Conservation (phyloP, 805 yeast species). For the Lipomyces japonicus region DNA sequence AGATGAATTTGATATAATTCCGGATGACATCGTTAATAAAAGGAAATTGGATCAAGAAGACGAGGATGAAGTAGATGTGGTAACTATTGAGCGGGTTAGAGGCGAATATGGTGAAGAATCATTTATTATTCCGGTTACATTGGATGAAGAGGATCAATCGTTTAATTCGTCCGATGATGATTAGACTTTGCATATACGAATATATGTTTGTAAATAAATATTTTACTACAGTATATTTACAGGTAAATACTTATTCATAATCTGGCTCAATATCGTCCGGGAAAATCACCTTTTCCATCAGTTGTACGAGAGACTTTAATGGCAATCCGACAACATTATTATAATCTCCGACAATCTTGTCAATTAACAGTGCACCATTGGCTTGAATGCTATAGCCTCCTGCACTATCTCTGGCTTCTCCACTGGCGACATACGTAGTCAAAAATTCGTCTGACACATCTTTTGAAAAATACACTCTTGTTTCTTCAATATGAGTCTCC, state of each 20-base stretch:
- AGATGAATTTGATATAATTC: slow-evolving; percentile 76
- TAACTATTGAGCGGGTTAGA: slow-evolving; percentile 58
- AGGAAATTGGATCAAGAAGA: slow-evolving; percentile 63
- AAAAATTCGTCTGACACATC: slow-evolving; percentile 54
- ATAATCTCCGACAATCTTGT: slow-evolving; percentile 70
- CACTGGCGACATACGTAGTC: slow-evolving; percentile 57
- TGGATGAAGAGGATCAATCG: slow-evolving; percentile 32
- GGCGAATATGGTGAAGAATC: slow-evolving; percentile 47
- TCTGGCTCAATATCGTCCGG: slow-evolving; percentile 29
- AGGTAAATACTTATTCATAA: background rate
- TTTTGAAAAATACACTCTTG: slow-evolving; percentile 40
- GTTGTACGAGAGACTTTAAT: slow-evolving; percentile 50
- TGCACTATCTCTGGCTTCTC: slow-evolving; percentile 78
- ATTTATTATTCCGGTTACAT: slow-evolving; percentile 58
- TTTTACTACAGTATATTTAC: background rate
- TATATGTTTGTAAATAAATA: background rate
- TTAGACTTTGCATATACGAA: background rate
- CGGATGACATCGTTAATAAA: slow-evolving; percentile 58
- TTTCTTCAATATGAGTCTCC: slow-evolving; percentile 43
- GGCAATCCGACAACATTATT: slow-evolving; percentile 89
- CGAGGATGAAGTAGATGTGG: slow-evolving; percentile 58
- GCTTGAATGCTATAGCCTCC: slow-evolving; percentile 91
- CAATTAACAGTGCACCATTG: slow-evolving; percentile 56
- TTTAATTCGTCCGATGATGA: slow-evolving; percentile 23
- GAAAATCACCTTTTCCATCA: slow-evolving; percentile 39